A percentile compares a stretch with the other conserved stretches of the same genome.
phyloP scores from a whole-genome alignment of 805 yeast species.

The Ogataea philodendri region DNA sequence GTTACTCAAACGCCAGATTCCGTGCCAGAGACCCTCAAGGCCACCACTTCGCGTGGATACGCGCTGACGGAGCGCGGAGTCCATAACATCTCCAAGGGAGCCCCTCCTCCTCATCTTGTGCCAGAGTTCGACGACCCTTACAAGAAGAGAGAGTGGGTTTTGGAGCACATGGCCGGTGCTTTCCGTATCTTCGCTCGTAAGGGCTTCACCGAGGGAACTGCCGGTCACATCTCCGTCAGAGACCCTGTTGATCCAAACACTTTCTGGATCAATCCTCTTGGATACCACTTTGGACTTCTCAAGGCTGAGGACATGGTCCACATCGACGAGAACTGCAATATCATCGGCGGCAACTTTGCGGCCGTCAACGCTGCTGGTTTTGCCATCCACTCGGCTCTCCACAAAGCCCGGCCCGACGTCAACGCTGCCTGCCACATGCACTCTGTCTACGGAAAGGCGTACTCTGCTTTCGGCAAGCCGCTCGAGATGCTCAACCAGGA shows the following conservation, averaged over 20 bases:
- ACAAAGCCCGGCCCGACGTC: slow-evolving; percentile 67
- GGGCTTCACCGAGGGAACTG: slow-evolving; percentile 72
- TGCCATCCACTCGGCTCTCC: slow-evolving; percentile 65
- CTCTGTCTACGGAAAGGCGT: slow-evolving; percentile 62
- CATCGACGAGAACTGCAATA: slow-evolving; percentile 59
- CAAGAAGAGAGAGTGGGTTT: slow-evolving; percentile 51
- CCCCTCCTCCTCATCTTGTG: slow-evolving; percentile 46
- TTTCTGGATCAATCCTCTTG: slow-evolving; percentile 89
- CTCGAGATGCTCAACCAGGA: slow-evolving; percentile 83
- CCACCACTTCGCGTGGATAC: slow-evolving; percentile 42
- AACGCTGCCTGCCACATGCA: slow-evolving; percentile 74
- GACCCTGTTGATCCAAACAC: slow-evolving; percentile 80
- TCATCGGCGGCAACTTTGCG: slow-evolving; percentile 53
- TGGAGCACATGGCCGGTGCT: slow-evolving; percentile 81
- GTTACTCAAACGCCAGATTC: slow-evolving; percentile 4
- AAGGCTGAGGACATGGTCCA: slow-evolving; percentile 63
- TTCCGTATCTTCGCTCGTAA: slow-evolving; percentile 79
- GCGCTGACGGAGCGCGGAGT: slow-evolving; percentile 47
- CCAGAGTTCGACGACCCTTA: slow-evolving; percentile 51
- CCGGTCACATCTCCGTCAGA: slow-evolving; percentile 83
- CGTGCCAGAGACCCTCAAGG: slow-evolving; percentile 28
- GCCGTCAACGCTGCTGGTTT: slow-evolving; percentile 68
- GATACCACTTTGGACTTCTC: slow-evolving; percentile 65
- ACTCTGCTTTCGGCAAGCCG: slow-evolving; percentile 60
- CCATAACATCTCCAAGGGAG: slow-evolving; percentile 58